These are phyloP conservation scores for Macrophomina tecta DNA, from an alignment of 2,329 filamentous ascomycete species.

Conservation along the genomic window DNA sequence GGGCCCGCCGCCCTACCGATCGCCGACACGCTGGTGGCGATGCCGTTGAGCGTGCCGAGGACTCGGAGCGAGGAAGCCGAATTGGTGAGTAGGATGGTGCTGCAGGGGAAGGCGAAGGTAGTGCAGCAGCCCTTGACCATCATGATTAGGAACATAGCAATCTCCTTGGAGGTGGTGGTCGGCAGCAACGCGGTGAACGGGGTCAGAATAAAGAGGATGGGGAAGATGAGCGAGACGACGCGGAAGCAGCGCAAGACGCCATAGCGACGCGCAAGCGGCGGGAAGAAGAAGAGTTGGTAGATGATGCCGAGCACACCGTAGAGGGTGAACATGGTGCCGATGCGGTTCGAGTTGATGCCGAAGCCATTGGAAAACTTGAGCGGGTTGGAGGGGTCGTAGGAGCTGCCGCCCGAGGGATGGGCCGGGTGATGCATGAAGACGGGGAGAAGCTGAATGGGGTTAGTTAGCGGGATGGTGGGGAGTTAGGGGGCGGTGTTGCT, in stretches of 20 bases:
- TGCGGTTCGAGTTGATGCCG: slow-evolving; percentile 72
- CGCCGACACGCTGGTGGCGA: slow-evolving; percentile 82
- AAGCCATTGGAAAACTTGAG: slow-evolving; percentile 86
- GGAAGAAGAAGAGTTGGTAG: slow-evolving; percentile 86
- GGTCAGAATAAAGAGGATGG: slow-evolving; percentile 78
- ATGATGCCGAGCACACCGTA: slow-evolving; percentile 82
- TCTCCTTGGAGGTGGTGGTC: slow-evolving; percentile 58
- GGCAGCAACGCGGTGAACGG: slow-evolving; percentile 77
- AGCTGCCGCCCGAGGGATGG: slow-evolving; percentile 41
- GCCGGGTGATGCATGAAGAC: slow-evolving; percentile 83
- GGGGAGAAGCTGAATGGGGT: slow-evolving; percentile 64
- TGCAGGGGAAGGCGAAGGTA: slow-evolving; percentile 88
- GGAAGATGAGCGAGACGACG: slow-evolving; percentile 70
- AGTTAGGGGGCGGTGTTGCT: not conserved
- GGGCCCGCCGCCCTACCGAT: slow-evolving; percentile 82
- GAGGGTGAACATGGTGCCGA: slow-evolving; percentile 83
- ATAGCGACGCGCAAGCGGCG: slow-evolving; percentile 71
- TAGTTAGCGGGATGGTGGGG: slow-evolving; percentile 28
- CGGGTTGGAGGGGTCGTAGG: slow-evolving; percentile 61
- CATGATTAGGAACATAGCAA: slow-evolving; percentile 69
- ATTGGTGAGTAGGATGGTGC: slow-evolving; percentile 89
- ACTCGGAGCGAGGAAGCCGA: slow-evolving; percentile 76
- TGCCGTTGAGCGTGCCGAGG: slow-evolving; percentile 87
- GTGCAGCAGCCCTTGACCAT: slow-evolving; percentile 74
- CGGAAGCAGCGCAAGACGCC: slow-evolving; percentile 78